Conservation (phyloP, 2,329 filamentous ascomycete genomes). For the Exserohilum rostratum region DNA sequence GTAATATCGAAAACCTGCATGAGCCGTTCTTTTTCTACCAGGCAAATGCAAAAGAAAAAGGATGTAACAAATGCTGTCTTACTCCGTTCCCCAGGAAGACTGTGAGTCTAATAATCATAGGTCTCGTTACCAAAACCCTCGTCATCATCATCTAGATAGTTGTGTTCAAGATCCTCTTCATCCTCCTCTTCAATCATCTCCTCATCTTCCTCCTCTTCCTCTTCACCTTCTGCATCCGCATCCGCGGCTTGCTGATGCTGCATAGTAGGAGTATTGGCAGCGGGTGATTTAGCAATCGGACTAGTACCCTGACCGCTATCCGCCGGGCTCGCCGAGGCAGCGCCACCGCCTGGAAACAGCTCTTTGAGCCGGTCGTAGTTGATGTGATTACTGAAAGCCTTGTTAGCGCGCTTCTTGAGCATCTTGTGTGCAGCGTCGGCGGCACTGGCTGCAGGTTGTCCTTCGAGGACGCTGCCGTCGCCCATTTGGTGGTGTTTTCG, state of each 20-base stretch:
- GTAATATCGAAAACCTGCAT: too few species aligned
- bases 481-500: slow-evolving; percentile 48
- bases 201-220: slow-evolving; percentile 28
- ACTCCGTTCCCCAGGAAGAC: neutral
- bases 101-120: slow-evolving; percentile 28
- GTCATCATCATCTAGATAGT: slow-evolving; percentile 53
- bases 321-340: slow-evolving; percentile 14
- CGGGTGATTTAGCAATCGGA: slow-evolving; percentile 6
- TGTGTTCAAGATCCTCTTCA: slow-evolving; percentile 47
- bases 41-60: too few species aligned
- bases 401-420: slow-evolving; percentile 51
- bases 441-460: slow-evolving; percentile 50
- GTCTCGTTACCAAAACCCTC: slow-evolving; percentile 51
- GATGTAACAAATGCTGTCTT: neutral
- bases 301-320: slow-evolving; percentile 2
- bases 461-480: slow-evolving; percentile 52
- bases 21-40: too few species aligned
- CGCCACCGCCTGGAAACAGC: slow-evolving; percentile 43
- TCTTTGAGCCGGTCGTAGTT: slow-evolving; percentile 55
- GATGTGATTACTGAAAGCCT: slow-evolving; percentile 52
- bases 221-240: slow-evolving; percentile 25
- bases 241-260: slow-evolving; percentile 4
- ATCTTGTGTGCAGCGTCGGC: slow-evolving; percentile 55
- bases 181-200: slow-evolving; percentile 47
- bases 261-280: neutral